A percentile compares a stretch with the other conserved stretches of the same genome.
Evolutionary conservation across 352 stramenopile genomes (phyloP).

Genomic region (Pythium phragmiticola): DNA sequence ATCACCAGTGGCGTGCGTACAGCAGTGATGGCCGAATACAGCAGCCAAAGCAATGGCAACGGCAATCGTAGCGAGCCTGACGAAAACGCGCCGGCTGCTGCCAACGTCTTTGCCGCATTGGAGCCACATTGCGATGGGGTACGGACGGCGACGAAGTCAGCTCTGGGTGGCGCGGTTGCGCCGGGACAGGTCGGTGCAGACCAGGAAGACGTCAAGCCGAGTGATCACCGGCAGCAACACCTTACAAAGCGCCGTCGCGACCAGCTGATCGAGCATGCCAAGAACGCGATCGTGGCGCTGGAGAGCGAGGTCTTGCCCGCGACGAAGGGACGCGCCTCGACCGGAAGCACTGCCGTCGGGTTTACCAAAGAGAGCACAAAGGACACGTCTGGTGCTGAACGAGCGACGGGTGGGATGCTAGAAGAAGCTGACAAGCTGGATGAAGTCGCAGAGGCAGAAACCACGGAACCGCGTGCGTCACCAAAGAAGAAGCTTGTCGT

Average conservation of each 20-base stretch:
- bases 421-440: not conserved
- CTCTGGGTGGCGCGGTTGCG: not conserved
- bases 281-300: conserved; percentile 18
- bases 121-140: not conserved
- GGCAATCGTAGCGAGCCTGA: conserved; percentile 1
- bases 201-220: conserved; percentile 4
- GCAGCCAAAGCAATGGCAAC: not conserved
- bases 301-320: conserved; percentile 20
- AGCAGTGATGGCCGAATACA: conserved; percentile 6
- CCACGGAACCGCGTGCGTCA: not conserved
- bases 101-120: conserved; percentile 5
- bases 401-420: not conserved
- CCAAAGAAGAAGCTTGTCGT: not conserved
- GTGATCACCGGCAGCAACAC: not conserved
- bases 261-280: conserved; percentile 23
- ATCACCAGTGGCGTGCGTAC: conserved; percentile 4
- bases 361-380: not conserved
- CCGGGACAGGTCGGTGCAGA: not conserved
- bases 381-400: not conserved
- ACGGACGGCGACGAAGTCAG: not conserved
- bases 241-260: conserved; percentile 18
- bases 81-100: conserved; percentile 18
- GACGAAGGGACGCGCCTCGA: not conserved
- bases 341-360: not conserved
- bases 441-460: not conserved